Conservation (phyloP, 2,329 filamentous ascomycete genomes). For the Arthrobotrys sinensis region DNA sequence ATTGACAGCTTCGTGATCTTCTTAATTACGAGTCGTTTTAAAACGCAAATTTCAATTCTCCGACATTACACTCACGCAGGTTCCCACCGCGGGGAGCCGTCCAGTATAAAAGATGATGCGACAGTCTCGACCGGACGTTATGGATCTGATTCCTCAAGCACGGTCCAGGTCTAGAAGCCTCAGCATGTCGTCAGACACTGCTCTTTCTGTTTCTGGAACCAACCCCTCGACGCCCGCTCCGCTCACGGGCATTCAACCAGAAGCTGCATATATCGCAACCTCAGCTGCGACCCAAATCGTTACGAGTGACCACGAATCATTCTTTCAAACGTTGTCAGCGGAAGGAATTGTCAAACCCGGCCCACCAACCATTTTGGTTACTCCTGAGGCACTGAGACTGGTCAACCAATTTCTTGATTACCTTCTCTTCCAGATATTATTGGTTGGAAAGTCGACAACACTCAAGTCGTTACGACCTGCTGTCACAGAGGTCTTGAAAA, state of each 20-base stretch:
- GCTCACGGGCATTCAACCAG: slow-evolving; percentile 79
- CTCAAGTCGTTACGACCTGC: slow-evolving; percentile 79
- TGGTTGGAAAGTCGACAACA: slow-evolving; percentile 80
- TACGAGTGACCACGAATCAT: slow-evolving; percentile 86
- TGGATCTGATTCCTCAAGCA: slow-evolving; percentile 43
- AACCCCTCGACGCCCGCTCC: slow-evolving; percentile 69
- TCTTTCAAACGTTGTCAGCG: slow-evolving; percentile 79
- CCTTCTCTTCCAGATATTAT: slow-evolving; percentile 90
- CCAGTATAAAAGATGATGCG: slow-evolving; percentile 45
- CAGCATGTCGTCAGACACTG: slow-evolving; percentile 58
- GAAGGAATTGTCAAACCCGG: slow-evolving; percentile 79
- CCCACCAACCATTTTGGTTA: slow-evolving; percentile 61
- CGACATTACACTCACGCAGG: slow-evolving; percentile 4
- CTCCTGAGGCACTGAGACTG: slow-evolving; percentile 78
- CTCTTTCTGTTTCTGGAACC: slow-evolving; percentile 34
- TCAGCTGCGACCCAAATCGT: slow-evolving; percentile 93
- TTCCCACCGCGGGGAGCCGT: background rate
- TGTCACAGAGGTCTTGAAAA: slow-evolving; percentile 87
- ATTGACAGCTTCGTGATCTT: slow-evolving; percentile 26
- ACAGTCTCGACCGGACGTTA: slow-evolving; percentile 55
- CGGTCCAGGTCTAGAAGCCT: slow-evolving; percentile 55
- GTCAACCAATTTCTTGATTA: slow-evolving; percentile 96
- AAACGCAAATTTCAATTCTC: slow-evolving; percentile 2
- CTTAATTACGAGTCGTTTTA: slow-evolving; percentile 20
- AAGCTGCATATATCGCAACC: slow-evolving; percentile 87